Evolutionary conservation across 2,329 filamentous ascomycete genomes (phyloP), one percentile per base, ranked within the genome.

Genomic region (Diaporthe citri): DNA sequence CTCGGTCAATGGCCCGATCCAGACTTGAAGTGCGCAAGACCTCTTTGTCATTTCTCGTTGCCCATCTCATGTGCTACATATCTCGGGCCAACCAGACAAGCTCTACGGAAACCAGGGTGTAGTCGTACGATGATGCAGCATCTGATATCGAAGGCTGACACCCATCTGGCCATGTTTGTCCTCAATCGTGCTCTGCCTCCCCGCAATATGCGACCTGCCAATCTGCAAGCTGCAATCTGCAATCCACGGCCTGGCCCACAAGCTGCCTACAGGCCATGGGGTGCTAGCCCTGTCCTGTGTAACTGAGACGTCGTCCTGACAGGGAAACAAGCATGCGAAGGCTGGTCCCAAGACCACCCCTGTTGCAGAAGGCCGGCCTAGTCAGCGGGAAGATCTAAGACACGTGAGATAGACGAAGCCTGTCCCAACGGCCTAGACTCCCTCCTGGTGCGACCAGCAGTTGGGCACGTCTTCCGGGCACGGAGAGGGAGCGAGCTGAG

Each of bases 101-200:
- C 34, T 52, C 7, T 13, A 9, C 46, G 28, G 43, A 43, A 62
- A 43, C 43, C 62, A 52, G 62, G 62, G 62, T 51, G 43, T 28
- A 46, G 57, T 74, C 73, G 46, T 74, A 74, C 73, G 73, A 74
- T 73, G 46, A 28, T 28, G 46, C 31, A 67, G 64, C 64, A 55
- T 52, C 43, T 67, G 64, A 28, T 67, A 52, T 25, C 46, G 28
- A 43, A 67, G 64, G 64, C 64, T 52, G 64, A 67, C 64, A 39
- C 13, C 46, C 7, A 67, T 52, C 64, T 67, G 64, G 48, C 46
- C 64, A 67, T 39, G 46, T 52, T 39, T 25, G 25, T 39, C 64
- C 31, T 52, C 46, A 20, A 39, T 39, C 46, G 34, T 52, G 46
- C 22, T 15, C 59, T 39, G 22, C 31, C 43, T 39, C 43, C 31